phyloP scores from a whole-genome alignment of 139 green algal species.

The Chlorella sp. region DNA sequence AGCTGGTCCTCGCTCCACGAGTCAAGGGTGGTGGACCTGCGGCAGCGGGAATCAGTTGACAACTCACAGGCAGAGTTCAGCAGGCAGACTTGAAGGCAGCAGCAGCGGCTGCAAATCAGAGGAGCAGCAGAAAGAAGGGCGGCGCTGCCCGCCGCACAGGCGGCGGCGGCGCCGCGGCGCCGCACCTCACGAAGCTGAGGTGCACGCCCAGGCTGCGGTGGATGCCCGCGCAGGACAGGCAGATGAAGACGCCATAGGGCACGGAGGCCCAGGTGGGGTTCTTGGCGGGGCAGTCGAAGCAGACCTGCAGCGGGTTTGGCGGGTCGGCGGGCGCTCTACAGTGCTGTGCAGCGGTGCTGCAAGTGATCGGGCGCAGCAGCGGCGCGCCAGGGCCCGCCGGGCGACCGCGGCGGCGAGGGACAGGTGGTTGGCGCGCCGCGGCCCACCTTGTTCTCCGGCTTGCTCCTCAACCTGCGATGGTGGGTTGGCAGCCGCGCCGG shows the following conservation, averaged over 20 bases:
- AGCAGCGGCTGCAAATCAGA: too few relatives aligned
- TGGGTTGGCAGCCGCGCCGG: too few relatives aligned
- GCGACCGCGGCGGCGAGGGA: neutral
- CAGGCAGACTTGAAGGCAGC: too few relatives aligned
- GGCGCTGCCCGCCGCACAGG: neutral
- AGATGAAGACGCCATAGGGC: slow-evolving; percentile 98
- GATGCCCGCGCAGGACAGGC: slow-evolving; percentile 93
- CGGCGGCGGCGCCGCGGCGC: neutral
- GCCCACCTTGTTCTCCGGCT: slow-evolving; percentile 93
- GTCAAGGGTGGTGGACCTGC: slow-evolving; percentile 92
- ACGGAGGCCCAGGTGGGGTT: slow-evolving; percentile 97
- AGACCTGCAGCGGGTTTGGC: slow-evolving; percentile 76
- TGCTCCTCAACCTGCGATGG: slow-evolving; percentile 65
- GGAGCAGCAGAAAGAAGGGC: too few relatives aligned
- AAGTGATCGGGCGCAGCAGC: too few relatives aligned
- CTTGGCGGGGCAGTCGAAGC: slow-evolving; percentile 97
- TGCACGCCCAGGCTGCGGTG: slow-evolving; percentile 96
- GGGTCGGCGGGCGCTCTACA: too few relatives aligned
- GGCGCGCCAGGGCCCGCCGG: too few relatives aligned
- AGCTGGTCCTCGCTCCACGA: slow-evolving; percentile 96
- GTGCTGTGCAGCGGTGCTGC: too few relatives aligned
- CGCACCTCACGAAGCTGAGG: slow-evolving; percentile 91
- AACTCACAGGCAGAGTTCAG: too few relatives aligned
- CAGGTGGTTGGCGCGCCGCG: neutral
- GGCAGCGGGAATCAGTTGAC: neutral